Conservation (phyloP, 805 yeast genomes). For the Sporopachydermia quercuum region DNA sequence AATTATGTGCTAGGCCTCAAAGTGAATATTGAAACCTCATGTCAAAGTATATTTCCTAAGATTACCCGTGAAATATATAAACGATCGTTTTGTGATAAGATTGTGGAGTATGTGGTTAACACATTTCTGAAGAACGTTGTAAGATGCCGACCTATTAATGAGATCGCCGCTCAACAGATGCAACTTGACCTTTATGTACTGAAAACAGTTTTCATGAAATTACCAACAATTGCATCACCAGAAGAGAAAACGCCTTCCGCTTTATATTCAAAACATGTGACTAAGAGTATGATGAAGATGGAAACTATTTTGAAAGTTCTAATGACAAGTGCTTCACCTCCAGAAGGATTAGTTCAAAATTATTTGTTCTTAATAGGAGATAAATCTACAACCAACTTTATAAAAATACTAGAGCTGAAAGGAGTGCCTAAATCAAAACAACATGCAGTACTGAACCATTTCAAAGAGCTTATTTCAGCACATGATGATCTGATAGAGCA, state of each 20-base stretch:
- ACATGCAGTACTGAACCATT: constrained; percentile 23
- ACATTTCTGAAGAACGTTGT: constrained; percentile 44
- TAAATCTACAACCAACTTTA: constrained; percentile 43
- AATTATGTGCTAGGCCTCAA: constrained; percentile 49
- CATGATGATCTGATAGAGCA: constrained; percentile 20
- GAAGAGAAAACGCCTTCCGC: constrained; percentile 11
- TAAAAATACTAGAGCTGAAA: constrained; percentile 49
- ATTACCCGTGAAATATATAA: constrained; percentile 58
- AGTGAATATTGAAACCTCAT: constrained; percentile 26
- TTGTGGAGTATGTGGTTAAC: constrained; percentile 47
- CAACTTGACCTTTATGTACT: constrained; percentile 55
- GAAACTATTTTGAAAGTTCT: constrained; percentile 59
- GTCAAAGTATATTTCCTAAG: constrained; percentile 31
- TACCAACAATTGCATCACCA: constrained; percentile 11
- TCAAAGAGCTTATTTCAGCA: constrained; percentile 21
- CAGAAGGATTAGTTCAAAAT: constrained; percentile 41
- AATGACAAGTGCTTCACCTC: constrained; percentile 51
- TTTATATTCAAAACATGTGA: constrained; percentile 29
- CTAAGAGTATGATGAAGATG: constrained; percentile 25
- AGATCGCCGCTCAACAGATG: constrained; percentile 66
- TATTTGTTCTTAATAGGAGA: constrained; percentile 60
- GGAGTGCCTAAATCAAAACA: constrained; percentile 30
- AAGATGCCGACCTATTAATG: constrained; percentile 52
- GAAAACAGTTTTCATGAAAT: constrained; percentile 32
- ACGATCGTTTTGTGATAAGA: constrained; percentile 60